A percentile compares a stretch with the other conserved stretches of the same genome.
Evolutionary conservation across 352 stramenopile genomes (phyloP).

Genomic region (Phytopythium ostracodes): DNA sequence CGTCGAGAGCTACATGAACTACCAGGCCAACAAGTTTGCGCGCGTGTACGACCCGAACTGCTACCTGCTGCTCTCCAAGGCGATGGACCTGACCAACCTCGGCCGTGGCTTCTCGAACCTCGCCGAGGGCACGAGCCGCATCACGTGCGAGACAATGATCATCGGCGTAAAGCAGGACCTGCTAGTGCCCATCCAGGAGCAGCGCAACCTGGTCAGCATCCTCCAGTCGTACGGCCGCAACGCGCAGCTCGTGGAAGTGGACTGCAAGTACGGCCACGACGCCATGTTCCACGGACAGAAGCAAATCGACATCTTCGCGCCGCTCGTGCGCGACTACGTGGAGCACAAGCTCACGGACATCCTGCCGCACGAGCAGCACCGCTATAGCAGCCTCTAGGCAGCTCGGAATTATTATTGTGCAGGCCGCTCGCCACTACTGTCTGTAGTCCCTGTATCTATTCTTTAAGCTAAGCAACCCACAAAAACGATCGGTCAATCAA

Average conservation of each 20-base stretch:
- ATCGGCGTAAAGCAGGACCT: constrained; percentile 84
- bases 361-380: constrained; percentile 64
- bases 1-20: constrained; percentile 89
- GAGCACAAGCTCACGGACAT: constrained; percentile 52
- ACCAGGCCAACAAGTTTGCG: constrained; percentile 86
- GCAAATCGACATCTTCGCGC: constrained; percentile 71
- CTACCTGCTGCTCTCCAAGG: constrained; percentile 86
- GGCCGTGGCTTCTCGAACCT: constrained; percentile 65
- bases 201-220: constrained; percentile 76
- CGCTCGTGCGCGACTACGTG: constrained; percentile 64
- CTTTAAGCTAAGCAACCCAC: no score
- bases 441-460: no score
- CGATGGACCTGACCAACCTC: constrained; percentile 84
- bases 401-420: no score
- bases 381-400: constrained; percentile 67
- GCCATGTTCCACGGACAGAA: constrained; percentile 84
- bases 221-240: constrained; percentile 71
- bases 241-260: constrained; percentile 61
- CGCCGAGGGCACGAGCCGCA: constrained; percentile 68
- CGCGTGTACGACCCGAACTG: constrained; percentile 85
- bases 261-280: constrained; percentile 87
- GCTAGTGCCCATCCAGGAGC: constrained; percentile 81
- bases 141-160: constrained; percentile 58
- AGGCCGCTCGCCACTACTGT: no score
- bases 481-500: no score